phyloP scores from a whole-genome alignment of 2,329 filamentous ascomycete species.

The Diaporthe sp. region DNA sequence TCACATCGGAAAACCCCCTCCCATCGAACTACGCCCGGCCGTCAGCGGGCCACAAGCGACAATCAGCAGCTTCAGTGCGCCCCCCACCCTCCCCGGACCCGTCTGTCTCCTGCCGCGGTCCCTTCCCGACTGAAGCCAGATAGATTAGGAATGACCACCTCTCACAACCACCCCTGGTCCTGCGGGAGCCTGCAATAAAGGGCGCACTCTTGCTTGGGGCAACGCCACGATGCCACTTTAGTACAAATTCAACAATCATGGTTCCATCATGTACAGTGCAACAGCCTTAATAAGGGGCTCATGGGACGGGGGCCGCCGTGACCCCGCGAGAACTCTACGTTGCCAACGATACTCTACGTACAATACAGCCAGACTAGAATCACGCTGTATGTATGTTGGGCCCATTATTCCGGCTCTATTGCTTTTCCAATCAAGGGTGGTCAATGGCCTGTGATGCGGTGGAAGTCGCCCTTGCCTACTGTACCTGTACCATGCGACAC shows the following conservation, averaged over 20 bases:
- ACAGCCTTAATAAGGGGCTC: constrained; percentile 4
- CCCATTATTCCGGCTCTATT: background rate
- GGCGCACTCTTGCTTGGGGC: constrained; percentile 30
- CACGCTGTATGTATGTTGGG: constrained; percentile 7
- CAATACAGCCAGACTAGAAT: constrained; percentile 12
- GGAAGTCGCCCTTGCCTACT: background rate
- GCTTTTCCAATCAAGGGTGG: background rate
- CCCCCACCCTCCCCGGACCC: background rate
- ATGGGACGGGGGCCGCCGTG: constrained; percentile 12
- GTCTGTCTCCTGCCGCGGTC: constrained; percentile 20
- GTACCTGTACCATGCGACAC: background rate
- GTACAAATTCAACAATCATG: constrained; percentile 25
- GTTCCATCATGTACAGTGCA: constrained; percentile 27
- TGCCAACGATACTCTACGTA: constrained; percentile 20
- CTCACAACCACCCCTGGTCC: constrained; percentile 19
- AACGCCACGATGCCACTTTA: constrained; percentile 39
- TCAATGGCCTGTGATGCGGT: constrained; percentile 2
- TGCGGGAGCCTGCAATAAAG: constrained; percentile 28
- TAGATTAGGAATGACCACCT: constrained; percentile 35
- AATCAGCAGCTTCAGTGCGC: constrained; percentile 12
- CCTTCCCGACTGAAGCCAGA: constrained; percentile 31
- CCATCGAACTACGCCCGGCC: constrained; percentile 27
- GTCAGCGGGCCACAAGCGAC: constrained; percentile 35
- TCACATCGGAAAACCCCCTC: constrained; percentile 34
- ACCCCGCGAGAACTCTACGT: constrained; percentile 21